phyloP scores from a whole-genome alignment of 1,139 yeast genomes.

The Zygosaccharomyces sapae region DNA sequence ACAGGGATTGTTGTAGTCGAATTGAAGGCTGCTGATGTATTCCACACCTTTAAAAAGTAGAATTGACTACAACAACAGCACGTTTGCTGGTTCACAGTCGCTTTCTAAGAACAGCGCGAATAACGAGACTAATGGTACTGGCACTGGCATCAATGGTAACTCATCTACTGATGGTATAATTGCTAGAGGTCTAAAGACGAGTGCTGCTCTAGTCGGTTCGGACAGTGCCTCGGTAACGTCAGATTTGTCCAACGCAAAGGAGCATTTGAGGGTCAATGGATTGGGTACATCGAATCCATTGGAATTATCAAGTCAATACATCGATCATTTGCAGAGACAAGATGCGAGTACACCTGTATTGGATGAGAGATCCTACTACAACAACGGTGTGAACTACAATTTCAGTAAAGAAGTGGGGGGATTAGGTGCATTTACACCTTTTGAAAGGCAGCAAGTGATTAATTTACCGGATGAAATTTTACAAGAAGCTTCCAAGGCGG shows the following conservation, averaged over 20 bases:
- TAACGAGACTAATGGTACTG: background rate
- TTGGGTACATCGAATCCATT: constrained; percentile 34
- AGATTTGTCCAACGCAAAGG: constrained; percentile 18
- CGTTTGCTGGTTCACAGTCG: constrained; percentile 16
- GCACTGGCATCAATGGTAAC: background rate
- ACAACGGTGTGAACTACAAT: constrained; percentile 42
- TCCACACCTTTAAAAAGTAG: constrained; percentile 35
- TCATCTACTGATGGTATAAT: background rate
- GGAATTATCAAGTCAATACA: constrained; percentile 40
- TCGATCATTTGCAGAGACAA: constrained; percentile 38
- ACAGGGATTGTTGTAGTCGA: constrained; percentile 1
- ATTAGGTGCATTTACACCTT: constrained; percentile 58
- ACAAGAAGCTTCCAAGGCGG: constrained; percentile 63
- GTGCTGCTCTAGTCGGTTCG: constrained; percentile 5
- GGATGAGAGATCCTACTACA: constrained; percentile 41
- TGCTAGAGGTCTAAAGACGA: background rate
- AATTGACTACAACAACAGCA: constrained; percentile 25
- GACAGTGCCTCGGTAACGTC: constrained; percentile 10
- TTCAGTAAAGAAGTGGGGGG: constrained; percentile 40
- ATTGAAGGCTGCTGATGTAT: constrained; percentile 21
- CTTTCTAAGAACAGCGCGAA: constrained; percentile 10
- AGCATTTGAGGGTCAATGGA: constrained; percentile 30
- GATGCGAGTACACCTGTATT: constrained; percentile 41
- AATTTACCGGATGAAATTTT: constrained; percentile 80
- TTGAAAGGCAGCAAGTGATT: constrained; percentile 63